phyloP scores from a whole-genome alignment of 306 rosid genomes.

The Trifolium dubium region DNA sequence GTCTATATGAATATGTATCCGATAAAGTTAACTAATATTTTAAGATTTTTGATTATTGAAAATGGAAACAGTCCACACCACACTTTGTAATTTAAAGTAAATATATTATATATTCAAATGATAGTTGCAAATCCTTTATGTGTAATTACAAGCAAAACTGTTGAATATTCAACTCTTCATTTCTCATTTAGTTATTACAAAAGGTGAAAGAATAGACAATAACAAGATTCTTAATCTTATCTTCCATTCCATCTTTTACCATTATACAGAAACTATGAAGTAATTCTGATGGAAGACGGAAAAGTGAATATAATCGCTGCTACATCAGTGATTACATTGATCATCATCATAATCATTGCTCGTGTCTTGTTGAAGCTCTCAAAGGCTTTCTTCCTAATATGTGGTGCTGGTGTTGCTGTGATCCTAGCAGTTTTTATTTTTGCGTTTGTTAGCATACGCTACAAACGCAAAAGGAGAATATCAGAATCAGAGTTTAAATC shows the following conservation, averaged over 20 bases:
- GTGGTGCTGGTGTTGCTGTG: slow-evolving; percentile 61
- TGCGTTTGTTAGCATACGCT: slow-evolving; percentile 43
- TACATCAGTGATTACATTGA: slow-evolving; percentile 46
- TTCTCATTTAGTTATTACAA: slow-evolving; percentile 8
- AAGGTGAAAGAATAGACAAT: background rate
- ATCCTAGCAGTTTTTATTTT: slow-evolving; percentile 57
- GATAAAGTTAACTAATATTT: background rate
- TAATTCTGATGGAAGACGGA: slow-evolving; percentile 58
- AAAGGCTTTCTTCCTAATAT: slow-evolving; percentile 62
- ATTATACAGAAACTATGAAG: too few species aligned
- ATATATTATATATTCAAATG: background rate
- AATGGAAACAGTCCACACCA: background rate
- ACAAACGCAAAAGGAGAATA: slow-evolving; percentile 54
- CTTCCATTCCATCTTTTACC: too few species aligned
- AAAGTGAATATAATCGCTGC: slow-evolving; percentile 53
- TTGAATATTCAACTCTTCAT: background rate
- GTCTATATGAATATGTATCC: too few species aligned
- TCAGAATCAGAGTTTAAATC: slow-evolving; percentile 57
- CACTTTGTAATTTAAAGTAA: background rate
- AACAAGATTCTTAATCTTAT: too few species aligned
- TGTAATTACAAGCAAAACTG: background rate
- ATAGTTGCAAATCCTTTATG: background rate
- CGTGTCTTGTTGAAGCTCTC: slow-evolving; percentile 48
- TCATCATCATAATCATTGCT: slow-evolving; percentile 52
- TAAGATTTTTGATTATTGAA: background rate